Base-by-base conservation (phyloP, 441 rosid species). In the Eruca vesicaria region DNA sequence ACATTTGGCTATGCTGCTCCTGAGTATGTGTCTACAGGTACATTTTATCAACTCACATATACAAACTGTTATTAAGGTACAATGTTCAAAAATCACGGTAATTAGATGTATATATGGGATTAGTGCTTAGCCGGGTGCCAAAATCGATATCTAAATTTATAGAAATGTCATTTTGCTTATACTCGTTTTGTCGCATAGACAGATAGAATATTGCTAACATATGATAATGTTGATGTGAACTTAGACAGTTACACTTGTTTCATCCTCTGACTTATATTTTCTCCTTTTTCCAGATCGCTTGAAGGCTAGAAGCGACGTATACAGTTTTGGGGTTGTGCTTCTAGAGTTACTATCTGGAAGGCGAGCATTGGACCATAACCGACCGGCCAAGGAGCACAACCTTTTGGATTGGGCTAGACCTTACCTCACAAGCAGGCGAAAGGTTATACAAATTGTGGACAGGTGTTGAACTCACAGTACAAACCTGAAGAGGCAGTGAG, bases 1-100 rank as follows among this genome's bases (percentile, higher is more conserved):
- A 96, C 99, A 52, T 81, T 83, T 19, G 99, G 99, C 5, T 96
- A 96, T 36, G 98, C 97, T 6, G 98, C 98, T 32, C 99, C 99
- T 0, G 99, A 95, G 71, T 91, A 96, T 59, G 79, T 96, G 80
- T 95, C 93, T 18, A 90, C 99, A 80, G 99, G 99, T 91, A 82
- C 14, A 18, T 31, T 66, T 26, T 71, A 38, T 19, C 62, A 35
- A 32, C 33, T 63, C 21, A 48, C 43, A 16, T 1, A 32, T 23
- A 33, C 21, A 16, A 65, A 73, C 41, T 68, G 45, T 35, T 56
- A 9, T 52, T 23, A 18, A 10, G 43, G 10, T 36, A 36, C n/a
- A 36, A 36, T 36, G 43, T 36, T 36, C 4, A 36, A 36, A 11
- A 36, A 10, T 36, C 43, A 14, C 3, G 43, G 43, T 23, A 23